phyloP scores from a whole-genome alignment of 108 stramenopile species.

The Discostella pseudostelligera region DNA sequence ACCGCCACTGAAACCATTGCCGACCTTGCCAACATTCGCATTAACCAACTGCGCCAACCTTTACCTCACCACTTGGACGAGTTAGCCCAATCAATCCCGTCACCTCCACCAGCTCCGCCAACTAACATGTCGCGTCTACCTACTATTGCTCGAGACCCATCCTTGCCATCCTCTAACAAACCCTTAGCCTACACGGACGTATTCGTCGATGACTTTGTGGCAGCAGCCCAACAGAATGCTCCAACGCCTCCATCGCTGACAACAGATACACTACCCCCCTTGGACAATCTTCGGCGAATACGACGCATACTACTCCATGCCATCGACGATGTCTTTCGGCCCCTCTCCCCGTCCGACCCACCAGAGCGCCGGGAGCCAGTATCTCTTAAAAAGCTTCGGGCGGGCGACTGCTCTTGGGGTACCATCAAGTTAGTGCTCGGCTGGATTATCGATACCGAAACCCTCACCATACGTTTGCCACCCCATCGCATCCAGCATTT shows the following conservation, averaged over 20 bases:
- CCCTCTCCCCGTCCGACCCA: slow-evolving; percentile 17
- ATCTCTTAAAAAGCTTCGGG: slow-evolving; percentile 38
- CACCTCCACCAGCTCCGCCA: neutral
- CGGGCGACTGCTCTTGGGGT: slow-evolving; percentile 26
- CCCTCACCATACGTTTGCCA: slow-evolving; percentile 16
- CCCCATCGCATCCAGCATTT: slow-evolving; percentile 14
- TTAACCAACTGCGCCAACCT: neutral
- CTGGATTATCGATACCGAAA: slow-evolving; percentile 27
- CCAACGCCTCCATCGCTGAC: neutral
- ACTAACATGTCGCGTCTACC: neutral
- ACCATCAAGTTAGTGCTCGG: slow-evolving; percentile 18
- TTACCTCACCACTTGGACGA: slow-evolving; percentile 4
- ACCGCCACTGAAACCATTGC: slow-evolving; percentile 5
- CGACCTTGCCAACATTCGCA: neutral
- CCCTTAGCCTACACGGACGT: slow-evolving; percentile 2
- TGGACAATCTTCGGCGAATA: neutral
- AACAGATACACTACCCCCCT: too few relatives aligned
- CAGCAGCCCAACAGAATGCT: neutral
- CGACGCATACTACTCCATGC: neutral
- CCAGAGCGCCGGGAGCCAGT: slow-evolving; percentile 23
- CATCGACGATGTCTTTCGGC: slow-evolving; percentile 27
- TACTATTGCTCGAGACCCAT: neutral
- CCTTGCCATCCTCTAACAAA: neutral
- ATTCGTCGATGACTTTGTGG: slow-evolving; percentile 21
- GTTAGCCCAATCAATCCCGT: neutral